These are phyloP conservation scores for Alternaria metachromatica DNA, from an alignment of 2,329 filamentous ascomycete genomes.

Conservation along the genomic window DNA sequence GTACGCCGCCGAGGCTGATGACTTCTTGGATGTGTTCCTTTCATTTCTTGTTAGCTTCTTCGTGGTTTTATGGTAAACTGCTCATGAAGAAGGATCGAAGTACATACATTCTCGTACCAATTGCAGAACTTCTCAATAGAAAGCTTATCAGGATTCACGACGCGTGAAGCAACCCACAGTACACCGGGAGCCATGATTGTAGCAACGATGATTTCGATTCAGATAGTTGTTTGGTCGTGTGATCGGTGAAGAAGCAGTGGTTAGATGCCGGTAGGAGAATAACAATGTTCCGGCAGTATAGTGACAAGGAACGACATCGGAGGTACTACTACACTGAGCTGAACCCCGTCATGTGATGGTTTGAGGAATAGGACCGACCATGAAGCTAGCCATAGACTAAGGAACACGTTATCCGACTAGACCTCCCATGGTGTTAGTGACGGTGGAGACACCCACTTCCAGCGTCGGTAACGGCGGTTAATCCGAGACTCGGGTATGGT, in stretches of 20 bases:
- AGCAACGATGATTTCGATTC: neutral
- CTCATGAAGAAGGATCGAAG: neutral
- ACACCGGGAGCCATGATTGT: constrained; percentile 30
- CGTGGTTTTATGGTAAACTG: neutral
- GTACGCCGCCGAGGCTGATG: constrained; percentile 29
- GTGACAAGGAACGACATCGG: neutral
- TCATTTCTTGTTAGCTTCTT: neutral
- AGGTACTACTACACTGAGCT: neutral
- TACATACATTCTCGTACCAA: constrained; percentile 39
- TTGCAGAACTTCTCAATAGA: constrained; percentile 21
- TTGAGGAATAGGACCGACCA: neutral
- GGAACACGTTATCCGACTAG: neutral
- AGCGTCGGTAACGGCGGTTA: neutral
- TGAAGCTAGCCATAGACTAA: neutral
- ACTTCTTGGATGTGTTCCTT: constrained; percentile 30
- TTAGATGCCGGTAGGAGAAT: neutral
- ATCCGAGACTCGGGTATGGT: neutral
- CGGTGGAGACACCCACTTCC: neutral
- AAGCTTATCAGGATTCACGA: constrained; percentile 9
- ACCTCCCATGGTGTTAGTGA: neutral
- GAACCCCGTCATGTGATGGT: neutral
- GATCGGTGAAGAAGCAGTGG: neutral
- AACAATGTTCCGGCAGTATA: neutral
- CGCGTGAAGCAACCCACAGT: constrained; percentile 36
- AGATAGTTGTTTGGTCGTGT: neutral